These are phyloP conservation scores for Fusarium sp. DNA, from an alignment of 2,329 filamentous ascomycete genomes.

Conservation along the genomic window DNA sequence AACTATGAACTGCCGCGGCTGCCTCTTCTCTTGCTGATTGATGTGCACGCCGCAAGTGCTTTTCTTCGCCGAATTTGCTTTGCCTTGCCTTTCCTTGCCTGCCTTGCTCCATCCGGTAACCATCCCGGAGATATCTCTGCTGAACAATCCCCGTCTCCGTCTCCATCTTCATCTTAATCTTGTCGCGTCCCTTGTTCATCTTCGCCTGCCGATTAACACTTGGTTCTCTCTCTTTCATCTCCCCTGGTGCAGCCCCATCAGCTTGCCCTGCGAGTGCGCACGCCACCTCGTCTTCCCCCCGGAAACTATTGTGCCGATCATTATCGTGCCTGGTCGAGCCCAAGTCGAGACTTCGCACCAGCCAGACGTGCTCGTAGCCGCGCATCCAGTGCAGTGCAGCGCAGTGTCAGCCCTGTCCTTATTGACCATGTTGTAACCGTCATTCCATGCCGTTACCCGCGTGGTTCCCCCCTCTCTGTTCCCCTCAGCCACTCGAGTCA, in stretches of 20 bases:
- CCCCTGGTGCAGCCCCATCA: conserved; percentile 32
- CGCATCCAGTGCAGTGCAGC: conserved; percentile 43
- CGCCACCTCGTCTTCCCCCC: conserved; percentile 40
- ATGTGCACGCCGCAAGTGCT: background rate
- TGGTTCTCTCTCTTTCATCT: conserved; percentile 5
- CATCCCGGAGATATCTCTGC: conserved; percentile 13
- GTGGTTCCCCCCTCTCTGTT: conserved; percentile 29
- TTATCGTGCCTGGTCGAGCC: conserved; percentile 42
- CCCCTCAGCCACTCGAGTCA: conserved; percentile 24
- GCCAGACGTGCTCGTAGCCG: conserved; percentile 41
- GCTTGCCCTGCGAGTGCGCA: conserved; percentile 33
- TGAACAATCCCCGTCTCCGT: conserved; percentile 23
- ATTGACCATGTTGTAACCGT: conserved; percentile 35
- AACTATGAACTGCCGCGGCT: conserved; percentile 14
- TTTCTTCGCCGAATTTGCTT: background rate
- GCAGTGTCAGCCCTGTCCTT: conserved; percentile 44
- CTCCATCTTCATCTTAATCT: conserved; percentile 38
- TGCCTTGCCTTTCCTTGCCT: conserved; percentile 14
- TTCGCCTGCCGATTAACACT: conserved; percentile 21
- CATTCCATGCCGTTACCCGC: conserved; percentile 27
- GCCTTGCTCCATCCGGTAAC: conserved; percentile 24
- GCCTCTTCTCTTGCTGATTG: background rate
- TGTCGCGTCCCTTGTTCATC: conserved; percentile 21
- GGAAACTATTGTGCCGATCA: conserved; percentile 44
- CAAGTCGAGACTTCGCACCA: conserved; percentile 38